Conservation (phyloP, 148 eudicot species). For the Silene latifolia region DNA sequence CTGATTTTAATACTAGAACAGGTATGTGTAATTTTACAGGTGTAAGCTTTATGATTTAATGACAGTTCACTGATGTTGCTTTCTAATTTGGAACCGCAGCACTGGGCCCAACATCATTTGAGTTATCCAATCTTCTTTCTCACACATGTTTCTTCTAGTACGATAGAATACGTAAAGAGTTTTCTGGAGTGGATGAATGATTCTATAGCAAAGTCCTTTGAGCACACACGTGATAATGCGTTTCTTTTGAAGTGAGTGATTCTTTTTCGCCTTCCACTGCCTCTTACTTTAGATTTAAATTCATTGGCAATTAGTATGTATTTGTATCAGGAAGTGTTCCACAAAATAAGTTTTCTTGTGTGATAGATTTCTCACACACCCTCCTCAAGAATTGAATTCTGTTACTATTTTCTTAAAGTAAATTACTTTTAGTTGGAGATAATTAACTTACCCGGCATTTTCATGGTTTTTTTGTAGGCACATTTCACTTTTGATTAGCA, state of each 20-base stretch:
- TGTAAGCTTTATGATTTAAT: constrained; percentile 7
- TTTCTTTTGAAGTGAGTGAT: constrained; percentile 46
- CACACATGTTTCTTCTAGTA: constrained; percentile 84
- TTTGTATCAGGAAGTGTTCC: constrained; percentile 1
- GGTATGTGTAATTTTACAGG: constrained; percentile 36
- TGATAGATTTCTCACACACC: background rate
- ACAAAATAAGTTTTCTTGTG: background rate
- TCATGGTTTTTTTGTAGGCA: constrained; percentile 48
- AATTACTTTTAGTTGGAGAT: constrained; percentile 16
- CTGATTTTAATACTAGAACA: constrained; percentile 73
- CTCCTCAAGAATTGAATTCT: constrained; percentile 4
- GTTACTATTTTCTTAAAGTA: constrained; percentile 2
- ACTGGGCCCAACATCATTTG: constrained; percentile 86
- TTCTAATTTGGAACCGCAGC: constrained; percentile 55
- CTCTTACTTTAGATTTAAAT: background rate
- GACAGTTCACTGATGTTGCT: constrained; percentile 7
- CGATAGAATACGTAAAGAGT: constrained; percentile 89
- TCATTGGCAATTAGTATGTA: background rate
- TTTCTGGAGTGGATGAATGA: constrained; percentile 99
- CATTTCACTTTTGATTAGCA: constrained; percentile 71
- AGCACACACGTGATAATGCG: constrained; percentile 50
- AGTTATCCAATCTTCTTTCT: constrained; percentile 90
- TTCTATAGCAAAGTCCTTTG: constrained; percentile 91
- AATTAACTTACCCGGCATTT: constrained; percentile 25
- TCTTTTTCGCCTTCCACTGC: background rate